Percentiles rank a stretch among this genome's conserved stretches.
Conservation (phyloP, 2,329 filamentous ascomycete species). For the Botryotinia narcissicola region DNA sequence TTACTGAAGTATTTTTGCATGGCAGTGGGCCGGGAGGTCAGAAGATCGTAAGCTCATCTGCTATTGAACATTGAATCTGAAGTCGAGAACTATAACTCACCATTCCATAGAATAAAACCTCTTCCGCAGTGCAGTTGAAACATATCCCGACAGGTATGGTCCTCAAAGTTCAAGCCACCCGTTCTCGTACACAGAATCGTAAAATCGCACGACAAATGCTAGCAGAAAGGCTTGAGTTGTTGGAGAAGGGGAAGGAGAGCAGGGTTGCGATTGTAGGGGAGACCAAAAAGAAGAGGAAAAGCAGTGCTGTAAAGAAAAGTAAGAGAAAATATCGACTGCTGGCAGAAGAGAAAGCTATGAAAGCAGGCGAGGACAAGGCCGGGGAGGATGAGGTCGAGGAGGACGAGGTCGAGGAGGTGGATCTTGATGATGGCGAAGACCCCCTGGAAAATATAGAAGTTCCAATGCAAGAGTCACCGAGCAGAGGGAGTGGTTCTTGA, state of each 20-base stretch:
- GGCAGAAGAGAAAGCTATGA: constrained; percentile 34
- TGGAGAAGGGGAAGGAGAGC: constrained; percentile 68
- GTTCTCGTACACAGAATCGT: constrained; percentile 82
- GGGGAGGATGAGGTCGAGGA: not conserved
- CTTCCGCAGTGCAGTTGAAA: constrained; percentile 87
- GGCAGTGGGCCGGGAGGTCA: constrained; percentile 92
- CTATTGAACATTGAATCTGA: not conserved
- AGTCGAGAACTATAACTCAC: not conserved
- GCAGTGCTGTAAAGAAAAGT: constrained; percentile 77
- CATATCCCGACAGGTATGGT: constrained; percentile 89
- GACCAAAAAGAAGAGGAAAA: constrained; percentile 65
- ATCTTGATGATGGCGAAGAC: not conserved
- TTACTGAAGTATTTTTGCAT: constrained; percentile 83
- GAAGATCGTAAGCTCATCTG: constrained; percentile 67
- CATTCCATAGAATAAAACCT: constrained; percentile 81
- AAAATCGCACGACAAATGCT: constrained; percentile 75
- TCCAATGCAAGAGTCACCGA: not conserved
- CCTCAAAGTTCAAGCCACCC: constrained; percentile 89
- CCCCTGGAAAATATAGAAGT: not conserved
- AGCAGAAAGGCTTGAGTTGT: constrained; percentile 57
- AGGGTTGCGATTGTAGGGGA: constrained; percentile 63
- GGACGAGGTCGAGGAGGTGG: not conserved
- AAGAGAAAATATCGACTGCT: constrained; percentile 73
- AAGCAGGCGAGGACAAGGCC: constrained; percentile 27
- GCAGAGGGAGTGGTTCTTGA: not conserved